Evolutionary conservation across 495 filamentous ascomycete species (phyloP).

Genomic region (Aspergillus sclerotiicarbonarius): DNA sequence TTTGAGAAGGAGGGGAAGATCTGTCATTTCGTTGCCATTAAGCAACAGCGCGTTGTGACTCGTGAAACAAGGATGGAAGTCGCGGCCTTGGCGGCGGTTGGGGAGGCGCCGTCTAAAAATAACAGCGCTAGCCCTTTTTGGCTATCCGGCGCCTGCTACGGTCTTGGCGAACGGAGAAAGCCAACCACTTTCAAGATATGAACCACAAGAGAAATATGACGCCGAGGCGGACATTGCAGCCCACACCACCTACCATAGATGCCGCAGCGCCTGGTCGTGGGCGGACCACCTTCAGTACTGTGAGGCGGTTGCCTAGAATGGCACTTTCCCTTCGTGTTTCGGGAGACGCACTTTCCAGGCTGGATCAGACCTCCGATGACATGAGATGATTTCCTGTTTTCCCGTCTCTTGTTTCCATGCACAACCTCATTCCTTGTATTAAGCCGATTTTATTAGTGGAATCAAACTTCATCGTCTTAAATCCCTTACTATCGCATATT

Average conservation of each 20-base stretch:
- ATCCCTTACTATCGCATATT: no score
- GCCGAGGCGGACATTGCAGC: neutral
- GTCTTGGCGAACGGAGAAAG: neutral
- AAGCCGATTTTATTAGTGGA: no score
- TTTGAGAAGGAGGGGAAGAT: constrained; percentile 12
- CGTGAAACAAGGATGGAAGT: constrained; percentile 4
- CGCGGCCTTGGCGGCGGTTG: constrained; percentile 3
- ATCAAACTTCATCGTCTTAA: no score
- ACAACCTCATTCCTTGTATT: no score
- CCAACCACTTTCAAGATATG: neutral
- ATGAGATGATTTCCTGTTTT: no score
- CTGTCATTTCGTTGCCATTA: constrained; percentile 12
- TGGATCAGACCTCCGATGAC: no score
- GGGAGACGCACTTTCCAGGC: no score
- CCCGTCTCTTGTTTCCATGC: no score
- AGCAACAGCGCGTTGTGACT: constrained; percentile 11
- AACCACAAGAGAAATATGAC: neutral
- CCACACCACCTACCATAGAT: neutral
- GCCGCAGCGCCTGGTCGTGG: neutral
- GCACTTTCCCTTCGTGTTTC: no score
- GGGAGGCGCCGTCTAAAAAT: neutral
- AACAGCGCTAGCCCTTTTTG: neutral
- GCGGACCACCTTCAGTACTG: neutral
- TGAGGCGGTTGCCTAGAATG: no score
- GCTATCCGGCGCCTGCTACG: neutral